Evolutionary conservation across 1,284 basidiomycete genomes (phyloP).

Genomic region (Chalciporus sp.): DNA sequence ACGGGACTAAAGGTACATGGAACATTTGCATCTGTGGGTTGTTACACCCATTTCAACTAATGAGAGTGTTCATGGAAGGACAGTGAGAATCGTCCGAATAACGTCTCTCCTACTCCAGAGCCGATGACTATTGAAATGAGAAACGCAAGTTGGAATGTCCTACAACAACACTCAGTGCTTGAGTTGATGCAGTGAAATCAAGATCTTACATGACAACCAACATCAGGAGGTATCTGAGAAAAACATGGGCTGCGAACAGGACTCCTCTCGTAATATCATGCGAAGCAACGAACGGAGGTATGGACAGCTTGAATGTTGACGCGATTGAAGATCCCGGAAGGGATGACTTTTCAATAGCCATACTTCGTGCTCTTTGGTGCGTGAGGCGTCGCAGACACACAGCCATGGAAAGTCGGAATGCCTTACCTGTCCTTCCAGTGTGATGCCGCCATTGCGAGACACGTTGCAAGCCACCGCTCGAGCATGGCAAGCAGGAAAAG

Average conservation of each 20-base stretch:
- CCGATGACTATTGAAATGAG: conserved; percentile 64
- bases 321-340: background rate
- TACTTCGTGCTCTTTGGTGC: conserved; percentile 6
- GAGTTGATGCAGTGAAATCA: background rate
- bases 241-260: conserved; percentile 57
- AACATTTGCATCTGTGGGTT: no score
- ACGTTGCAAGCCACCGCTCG: conserved; percentile 66
- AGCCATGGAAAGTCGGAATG: background rate
- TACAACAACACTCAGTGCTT: conserved; percentile 26
- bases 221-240: conserved; percentile 65
- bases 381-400: background rate
- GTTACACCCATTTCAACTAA: conserved; percentile 1
- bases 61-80: conserved; percentile 8
- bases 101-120: conserved; percentile 63
- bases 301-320: conserved; percentile 18
- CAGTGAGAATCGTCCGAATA: conserved; percentile 55
- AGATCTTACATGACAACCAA: conserved; percentile 65
- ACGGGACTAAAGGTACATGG: no score
- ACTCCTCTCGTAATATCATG: conserved; percentile 67
- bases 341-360: conserved; percentile 1
- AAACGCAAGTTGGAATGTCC: conserved; percentile 74
- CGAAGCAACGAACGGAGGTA: conserved; percentile 58
- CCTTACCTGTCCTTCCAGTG: conserved; percentile 51
- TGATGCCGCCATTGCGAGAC: conserved; percentile 51
- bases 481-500: conserved; percentile 67